Base-by-base conservation (phyloP, 2,329 filamentous ascomycete genomes). In the Sclerotinia minor region DNA sequence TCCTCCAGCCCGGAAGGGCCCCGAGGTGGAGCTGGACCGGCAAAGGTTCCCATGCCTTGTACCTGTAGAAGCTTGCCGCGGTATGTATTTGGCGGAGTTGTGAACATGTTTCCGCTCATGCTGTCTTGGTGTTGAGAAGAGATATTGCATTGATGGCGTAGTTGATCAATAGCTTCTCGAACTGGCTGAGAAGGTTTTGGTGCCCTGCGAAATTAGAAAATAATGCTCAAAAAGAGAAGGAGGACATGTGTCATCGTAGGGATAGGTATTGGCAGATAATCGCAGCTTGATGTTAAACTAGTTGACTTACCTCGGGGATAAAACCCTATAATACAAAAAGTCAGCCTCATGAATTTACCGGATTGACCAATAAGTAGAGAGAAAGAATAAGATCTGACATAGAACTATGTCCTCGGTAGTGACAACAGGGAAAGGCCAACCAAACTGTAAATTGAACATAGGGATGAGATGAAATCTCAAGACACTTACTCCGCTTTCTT, bases 401-500 rank as follows among this genome's bases (percentile, higher is more conserved):
- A 41, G 38, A 41, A 41, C 11, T 41, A 15, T 41, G 11, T 41
- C 38, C 38, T 41, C 38, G 13, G 11, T 15, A 41, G 11, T 15
- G 13, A 41, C 38, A 41, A 41, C 13, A 15, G 38, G 38, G 38
- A 54, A 54, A 15, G 29, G 5, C n/a, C n/a, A n/a, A n/a, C 8
- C 11, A 35, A n/a, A n/a, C 5, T 50, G 47, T 24, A 50, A 50
- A 50, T 9, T 50, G 11, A 15, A 9, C 47, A n/a, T 9, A 32
- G 21, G 52, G 21, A 24, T 19, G 29, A 19, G 7, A 24, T 19
- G 1, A 7, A 24, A 50, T 61, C 19, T 19, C 2, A 17, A 21
- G 24, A n/a, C 29, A 41, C 59, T 50, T 41, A 63, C 59, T 63
- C 32, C 3, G 45, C 6, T 26, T 63, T 63, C 45, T 63, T 49